phyloP scores from a whole-genome alignment of 1,139 yeast species.

The Blastobotrys malaysiensis region DNA sequence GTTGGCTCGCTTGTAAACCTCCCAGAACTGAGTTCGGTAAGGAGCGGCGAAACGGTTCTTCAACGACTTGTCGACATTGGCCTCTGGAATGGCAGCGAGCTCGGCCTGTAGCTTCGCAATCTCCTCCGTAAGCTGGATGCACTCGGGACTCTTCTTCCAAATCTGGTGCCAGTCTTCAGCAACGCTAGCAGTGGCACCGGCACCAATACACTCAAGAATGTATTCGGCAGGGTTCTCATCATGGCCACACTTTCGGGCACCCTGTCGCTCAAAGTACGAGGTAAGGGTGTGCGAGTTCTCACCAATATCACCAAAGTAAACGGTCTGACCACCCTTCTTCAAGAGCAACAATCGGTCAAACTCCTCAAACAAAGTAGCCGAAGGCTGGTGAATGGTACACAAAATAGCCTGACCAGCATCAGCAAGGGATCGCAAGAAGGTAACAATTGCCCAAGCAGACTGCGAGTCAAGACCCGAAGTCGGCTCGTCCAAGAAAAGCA shows the following conservation, averaged over 20 bases:
- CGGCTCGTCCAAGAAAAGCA: conserved; percentile 53
- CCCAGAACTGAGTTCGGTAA: conserved; percentile 34
- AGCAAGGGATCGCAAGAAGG: conserved; percentile 46
- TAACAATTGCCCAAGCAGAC: conserved; percentile 53
- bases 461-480: conserved; percentile 58
- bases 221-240: conserved; percentile 64
- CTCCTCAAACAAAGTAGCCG: conserved; percentile 49
- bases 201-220: conserved; percentile 58
- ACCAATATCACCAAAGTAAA: conserved; percentile 65
- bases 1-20: conserved; percentile 36
- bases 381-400: conserved; percentile 57
- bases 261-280: conserved; percentile 52
- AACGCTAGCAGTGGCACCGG: conserved; percentile 57
- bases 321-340: conserved; percentile 56
- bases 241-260: conserved; percentile 43
- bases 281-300: conserved; percentile 45
- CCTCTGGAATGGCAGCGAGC: conserved; percentile 24
- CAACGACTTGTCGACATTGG: conserved; percentile 16
- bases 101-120: conserved; percentile 34
- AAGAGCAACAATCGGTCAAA: conserved; percentile 47
- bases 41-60: conserved; percentile 30
- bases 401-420: conserved; percentile 52
- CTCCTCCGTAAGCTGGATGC: conserved; percentile 35
- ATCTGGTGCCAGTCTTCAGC: conserved; percentile 40
- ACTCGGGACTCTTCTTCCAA: conserved; percentile 40